A percentile compares a stretch with the other conserved stretches of the same genome.
Evolutionary conservation across 345 rosid genomes (phyloP).

Genomic region (Turnera subulata): DNA sequence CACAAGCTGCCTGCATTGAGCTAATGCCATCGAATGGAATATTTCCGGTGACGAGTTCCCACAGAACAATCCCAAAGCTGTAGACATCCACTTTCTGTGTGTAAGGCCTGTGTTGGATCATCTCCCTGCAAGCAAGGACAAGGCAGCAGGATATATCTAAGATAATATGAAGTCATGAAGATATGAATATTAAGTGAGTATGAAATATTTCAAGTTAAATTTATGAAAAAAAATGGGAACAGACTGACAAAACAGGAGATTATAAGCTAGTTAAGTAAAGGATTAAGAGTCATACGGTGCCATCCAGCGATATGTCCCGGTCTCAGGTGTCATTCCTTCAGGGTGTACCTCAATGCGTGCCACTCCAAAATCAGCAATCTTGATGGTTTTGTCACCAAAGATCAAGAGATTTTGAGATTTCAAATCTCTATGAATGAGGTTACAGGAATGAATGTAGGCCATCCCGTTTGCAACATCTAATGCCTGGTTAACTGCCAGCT

Average conservation of each 20-base stretch:
- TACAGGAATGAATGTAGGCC: conserved; percentile 26
- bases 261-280: not conserved
- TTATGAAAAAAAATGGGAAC: too few relatives aligned
- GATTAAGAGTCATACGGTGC: conserved; percentile 25
- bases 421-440: conserved; percentile 25
- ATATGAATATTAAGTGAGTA: too few relatives aligned
- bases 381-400: conserved; percentile 26
- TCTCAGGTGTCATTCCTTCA: conserved; percentile 31
- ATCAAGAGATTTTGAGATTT: conserved; percentile 26
- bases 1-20: conserved; percentile 31
- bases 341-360: conserved; percentile 31
- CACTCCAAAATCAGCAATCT: conserved; percentile 31
- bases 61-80: conserved; percentile 31
- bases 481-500: conserved; percentile 29
- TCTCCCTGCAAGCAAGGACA: conserved; percentile 17
- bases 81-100: conserved; percentile 31
- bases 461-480: conserved; percentile 29
- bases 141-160: not conserved
- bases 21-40: conserved; percentile 30
- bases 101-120: conserved; percentile 31
- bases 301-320: conserved; percentile 33
- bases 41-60: conserved; percentile 28
- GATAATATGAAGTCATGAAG: too few relatives aligned
- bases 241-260: too few relatives aligned
- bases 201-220: too few relatives aligned